phyloP scores from a whole-genome alignment of 1,284 basidiomycete species.

The Fistulina hepatica region DNA sequence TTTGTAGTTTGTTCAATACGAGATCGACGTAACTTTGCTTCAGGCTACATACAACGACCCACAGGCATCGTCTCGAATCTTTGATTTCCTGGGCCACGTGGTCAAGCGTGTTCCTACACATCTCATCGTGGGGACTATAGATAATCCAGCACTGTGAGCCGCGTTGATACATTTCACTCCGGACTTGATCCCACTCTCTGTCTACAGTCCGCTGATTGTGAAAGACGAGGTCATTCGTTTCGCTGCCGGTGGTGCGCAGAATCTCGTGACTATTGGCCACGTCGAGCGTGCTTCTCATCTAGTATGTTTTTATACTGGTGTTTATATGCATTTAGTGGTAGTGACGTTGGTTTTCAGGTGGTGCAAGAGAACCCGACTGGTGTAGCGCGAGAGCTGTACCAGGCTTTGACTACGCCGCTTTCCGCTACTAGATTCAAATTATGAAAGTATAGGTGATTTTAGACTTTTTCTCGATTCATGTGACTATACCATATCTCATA shows the following conservation, averaged over 20 bases:
- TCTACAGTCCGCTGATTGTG: conserved; percentile 26
- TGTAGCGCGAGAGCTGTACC: conserved; percentile 2
- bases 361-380: conserved; percentile 6
- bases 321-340: neutral
- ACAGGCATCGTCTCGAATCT: conserved; percentile 26
- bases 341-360: neutral
- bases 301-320: conserved; percentile 18
- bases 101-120: conserved; percentile 34
- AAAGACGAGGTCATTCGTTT: conserved; percentile 31
- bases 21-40: neutral
- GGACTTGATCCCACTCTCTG: neutral
- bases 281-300: conserved; percentile 29
- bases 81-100: conserved; percentile 26
- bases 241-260: conserved; percentile 25
- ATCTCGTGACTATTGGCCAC: conserved; percentile 29
- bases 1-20: too few species aligned
- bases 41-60: conserved; percentile 38
- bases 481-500: too few species aligned
- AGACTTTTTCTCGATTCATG: too few species aligned
- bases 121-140: conserved; percentile 36
- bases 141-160: conserved; percentile 36
- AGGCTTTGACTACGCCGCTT: neutral
- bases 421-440: neutral
- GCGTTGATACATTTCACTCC: neutral
- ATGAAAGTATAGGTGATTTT: neutral